phyloP scores from a whole-genome alignment of 1,284 basidiomycete genomes.

The Phellopilus nigrolimitatus region DNA sequence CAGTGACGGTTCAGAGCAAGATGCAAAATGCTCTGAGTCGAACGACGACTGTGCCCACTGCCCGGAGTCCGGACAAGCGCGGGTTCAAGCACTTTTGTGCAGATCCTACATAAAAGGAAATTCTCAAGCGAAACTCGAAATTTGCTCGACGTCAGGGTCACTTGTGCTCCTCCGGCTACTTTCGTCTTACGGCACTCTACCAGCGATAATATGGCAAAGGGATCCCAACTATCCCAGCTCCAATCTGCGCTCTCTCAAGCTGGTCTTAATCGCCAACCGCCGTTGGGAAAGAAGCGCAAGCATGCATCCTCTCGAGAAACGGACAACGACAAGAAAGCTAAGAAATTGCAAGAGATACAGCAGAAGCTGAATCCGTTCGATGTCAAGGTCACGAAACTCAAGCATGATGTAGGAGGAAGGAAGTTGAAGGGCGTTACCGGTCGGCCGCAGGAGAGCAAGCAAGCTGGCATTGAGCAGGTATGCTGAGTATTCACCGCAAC shows the following conservation, averaged over 20 bases:
- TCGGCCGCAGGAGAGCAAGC: conserved; percentile 81
- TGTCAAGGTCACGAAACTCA: conserved; percentile 83
- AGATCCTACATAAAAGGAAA: conserved; percentile 13
- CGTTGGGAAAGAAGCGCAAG: conserved; percentile 67
- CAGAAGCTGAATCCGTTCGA: conserved; percentile 92
- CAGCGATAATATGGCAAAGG: conserved; percentile 48
- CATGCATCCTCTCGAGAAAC: conserved; percentile 58
- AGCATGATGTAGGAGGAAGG: conserved; percentile 88
- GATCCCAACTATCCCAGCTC: conserved; percentile 83
- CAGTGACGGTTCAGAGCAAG: not conserved
- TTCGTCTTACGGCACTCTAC: not conserved
- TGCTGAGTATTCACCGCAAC: conserved; percentile 26
- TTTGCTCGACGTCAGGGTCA: no score
- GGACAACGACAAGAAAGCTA: conserved; percentile 73
- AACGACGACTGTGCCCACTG: not conserved
- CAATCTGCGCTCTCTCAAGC: conserved; percentile 78
- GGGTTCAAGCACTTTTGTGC: not conserved
- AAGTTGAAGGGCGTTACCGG: conserved; percentile 83
- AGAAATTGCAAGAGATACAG: conserved; percentile 83
- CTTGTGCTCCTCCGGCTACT: not conserved
- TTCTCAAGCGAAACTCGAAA: no score
- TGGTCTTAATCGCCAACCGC: conserved; percentile 60
- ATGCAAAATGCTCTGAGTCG: not conserved
- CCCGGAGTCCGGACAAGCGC: not conserved
- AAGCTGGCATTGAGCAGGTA: conserved; percentile 88